These are phyloP conservation scores for Exophiala dermatitidis DNA, from an alignment of 2,329 filamentous ascomycete genomes.

Conservation along the genomic window DNA sequence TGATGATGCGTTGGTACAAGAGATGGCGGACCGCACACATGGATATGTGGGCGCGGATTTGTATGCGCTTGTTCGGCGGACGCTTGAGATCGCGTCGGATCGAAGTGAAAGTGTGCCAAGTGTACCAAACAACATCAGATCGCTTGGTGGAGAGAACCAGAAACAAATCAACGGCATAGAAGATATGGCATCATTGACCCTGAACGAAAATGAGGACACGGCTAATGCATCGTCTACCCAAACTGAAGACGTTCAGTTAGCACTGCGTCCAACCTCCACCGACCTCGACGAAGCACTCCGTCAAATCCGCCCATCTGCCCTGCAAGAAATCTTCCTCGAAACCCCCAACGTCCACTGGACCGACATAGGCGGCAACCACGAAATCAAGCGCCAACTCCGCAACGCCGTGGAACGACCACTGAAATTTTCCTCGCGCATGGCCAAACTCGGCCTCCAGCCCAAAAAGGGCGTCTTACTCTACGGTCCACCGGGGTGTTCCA, in stretches of 20 bases:
- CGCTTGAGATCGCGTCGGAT: constrained; percentile 29
- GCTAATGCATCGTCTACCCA: background rate
- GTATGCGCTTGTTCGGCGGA: constrained; percentile 53
- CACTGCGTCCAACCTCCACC: constrained; percentile 30
- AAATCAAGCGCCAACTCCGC: constrained; percentile 59
- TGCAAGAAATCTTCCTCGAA: constrained; percentile 83
- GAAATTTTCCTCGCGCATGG: constrained; percentile 47
- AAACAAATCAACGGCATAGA: too few relatives aligned
- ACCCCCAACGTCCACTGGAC: constrained; percentile 79
- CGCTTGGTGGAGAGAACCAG: too few relatives aligned
- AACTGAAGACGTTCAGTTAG: background rate
- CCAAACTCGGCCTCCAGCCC: constrained; percentile 48
- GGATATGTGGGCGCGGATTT: constrained; percentile 80
- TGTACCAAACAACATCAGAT: too few relatives aligned
- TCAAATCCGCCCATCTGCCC: constrained; percentile 69
- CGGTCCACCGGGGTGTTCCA: constrained; percentile 88
- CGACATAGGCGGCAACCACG: constrained; percentile 78
- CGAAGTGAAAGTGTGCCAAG: background rate
- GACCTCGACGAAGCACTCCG: constrained; percentile 62
- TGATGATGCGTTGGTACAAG: constrained; percentile 48
- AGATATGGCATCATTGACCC: too few relatives aligned
- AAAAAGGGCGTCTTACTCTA: constrained; percentile 83
- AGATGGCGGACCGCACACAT: constrained; percentile 68
- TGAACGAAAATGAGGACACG: background rate
- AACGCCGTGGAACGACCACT: constrained; percentile 53